phyloP scores from a whole-genome alignment of 805 yeast genomes.

The Yamadazyma nakazawae region DNA sequence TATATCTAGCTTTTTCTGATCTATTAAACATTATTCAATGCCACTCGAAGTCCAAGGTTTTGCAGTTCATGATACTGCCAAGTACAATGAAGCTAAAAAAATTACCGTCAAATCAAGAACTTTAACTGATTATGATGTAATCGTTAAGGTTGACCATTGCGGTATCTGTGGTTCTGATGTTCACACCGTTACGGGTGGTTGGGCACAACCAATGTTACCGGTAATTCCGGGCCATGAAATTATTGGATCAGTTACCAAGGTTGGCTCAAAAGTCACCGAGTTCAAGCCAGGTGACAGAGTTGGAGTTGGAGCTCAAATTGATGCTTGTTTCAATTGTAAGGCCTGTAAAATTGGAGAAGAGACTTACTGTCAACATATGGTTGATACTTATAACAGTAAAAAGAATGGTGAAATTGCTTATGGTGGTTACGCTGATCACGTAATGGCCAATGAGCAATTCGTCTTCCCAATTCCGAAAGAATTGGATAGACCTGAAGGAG shows the following conservation, averaged over 20 bases:
- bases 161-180: constrained; percentile 65
- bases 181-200: constrained; percentile 52
- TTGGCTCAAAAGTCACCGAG: constrained; percentile 53
- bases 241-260: constrained; percentile 54
- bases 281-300: constrained; percentile 70
- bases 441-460: constrained; percentile 42
- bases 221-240: constrained; percentile 61
- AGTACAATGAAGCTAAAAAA: constrained; percentile 33
- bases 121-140: constrained; percentile 42
- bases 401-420: constrained; percentile 26
- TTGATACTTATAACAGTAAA: constrained; percentile 51
- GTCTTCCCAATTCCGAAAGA: constrained; percentile 47
- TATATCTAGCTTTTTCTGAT: not conserved
- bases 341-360: constrained; percentile 42
- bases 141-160: constrained; percentile 57
- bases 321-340: constrained; percentile 60
- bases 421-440: constrained; percentile 52
- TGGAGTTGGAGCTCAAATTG: constrained; percentile 80
- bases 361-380: constrained; percentile 48
- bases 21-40: not conserved
- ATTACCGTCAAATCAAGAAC: constrained; percentile 27
- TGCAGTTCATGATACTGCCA: constrained; percentile 26
- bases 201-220: constrained; percentile 35
- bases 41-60: constrained; percentile 21
- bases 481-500: constrained; percentile 39